phyloP scores from a whole-genome alignment of 345 rosid genomes.

The Lepidium didymum region DNA sequence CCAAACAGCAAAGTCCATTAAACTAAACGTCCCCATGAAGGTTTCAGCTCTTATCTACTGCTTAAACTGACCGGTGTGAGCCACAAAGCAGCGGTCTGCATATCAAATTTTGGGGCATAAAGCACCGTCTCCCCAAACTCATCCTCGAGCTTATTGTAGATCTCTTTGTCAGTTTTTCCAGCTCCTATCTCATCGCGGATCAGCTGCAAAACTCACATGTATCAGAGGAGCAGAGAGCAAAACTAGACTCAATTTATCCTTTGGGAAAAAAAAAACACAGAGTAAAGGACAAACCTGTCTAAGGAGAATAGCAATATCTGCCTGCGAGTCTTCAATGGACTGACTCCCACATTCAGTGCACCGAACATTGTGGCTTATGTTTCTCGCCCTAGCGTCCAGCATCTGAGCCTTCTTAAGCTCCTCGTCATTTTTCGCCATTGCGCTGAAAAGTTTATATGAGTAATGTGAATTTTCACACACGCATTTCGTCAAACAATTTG shows the following conservation, averaged over 20 bases:
- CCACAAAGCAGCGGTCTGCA: conserved; percentile 92
- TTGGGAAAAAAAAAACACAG: neutral
- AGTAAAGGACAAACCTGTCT: conserved; percentile 50
- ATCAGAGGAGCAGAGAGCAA: neutral
- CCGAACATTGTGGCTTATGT: conserved; percentile 86
- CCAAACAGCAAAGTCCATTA: neutral
- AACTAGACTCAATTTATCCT: neutral
- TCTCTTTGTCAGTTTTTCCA: conserved; percentile 87
- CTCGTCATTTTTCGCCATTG: conserved; percentile 59
- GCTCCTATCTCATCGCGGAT: conserved; percentile 83
- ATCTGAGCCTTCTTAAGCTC: conserved; percentile 54
- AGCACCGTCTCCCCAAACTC: conserved; percentile 96
- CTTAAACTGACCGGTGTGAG: conserved; percentile 70
- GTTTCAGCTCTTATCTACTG: neutral
- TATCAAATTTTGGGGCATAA: conserved; percentile 84
- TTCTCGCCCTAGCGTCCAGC: conserved; percentile 82
- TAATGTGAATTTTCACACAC: neutral
- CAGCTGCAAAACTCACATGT: conserved; percentile 43
- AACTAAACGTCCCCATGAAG: neutral
- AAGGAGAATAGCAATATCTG: conserved; percentile 87
- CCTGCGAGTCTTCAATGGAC: conserved; percentile 98
- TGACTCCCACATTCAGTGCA: conserved; percentile 98
- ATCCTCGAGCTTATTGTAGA: conserved; percentile 86
- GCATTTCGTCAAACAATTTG: conserved; percentile 43
- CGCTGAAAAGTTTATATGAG: neutral